Conservation (phyloP, 2,329 filamentous ascomycete genomes). For the Talaromyces verruculosus region DNA sequence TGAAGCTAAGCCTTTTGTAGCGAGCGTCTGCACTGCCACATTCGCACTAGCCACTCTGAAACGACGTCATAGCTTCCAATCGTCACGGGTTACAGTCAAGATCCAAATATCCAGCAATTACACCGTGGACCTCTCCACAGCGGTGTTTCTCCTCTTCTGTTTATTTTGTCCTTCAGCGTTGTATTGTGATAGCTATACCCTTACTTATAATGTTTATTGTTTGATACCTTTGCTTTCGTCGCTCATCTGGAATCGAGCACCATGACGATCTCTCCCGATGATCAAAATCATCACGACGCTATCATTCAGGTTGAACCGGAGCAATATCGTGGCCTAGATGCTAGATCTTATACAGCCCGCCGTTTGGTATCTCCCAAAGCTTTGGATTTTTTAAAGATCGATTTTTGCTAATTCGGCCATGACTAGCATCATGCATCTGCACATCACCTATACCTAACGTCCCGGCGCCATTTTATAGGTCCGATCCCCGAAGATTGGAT, state of each 20-base stretch:
- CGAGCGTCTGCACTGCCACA: slow-evolving; percentile 19
- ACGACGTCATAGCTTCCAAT: slow-evolving; percentile 34
- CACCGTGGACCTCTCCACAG: neutral
- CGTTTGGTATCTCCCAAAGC: slow-evolving; percentile 47
- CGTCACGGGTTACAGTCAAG: neutral
- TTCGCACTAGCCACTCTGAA: slow-evolving; percentile 1
- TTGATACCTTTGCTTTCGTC: neutral
- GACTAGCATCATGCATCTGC: slow-evolving; percentile 60
- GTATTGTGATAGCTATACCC: neutral
- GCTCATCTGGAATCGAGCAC: slow-evolving; percentile 14
- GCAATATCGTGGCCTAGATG: slow-evolving; percentile 41
- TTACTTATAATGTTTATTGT: neutral
- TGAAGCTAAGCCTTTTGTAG: neutral
- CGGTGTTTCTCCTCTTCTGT: neutral
- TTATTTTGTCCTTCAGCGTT: neutral
- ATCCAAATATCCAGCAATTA: neutral
- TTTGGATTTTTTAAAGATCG: slow-evolving; percentile 22
- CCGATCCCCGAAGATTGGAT: slow-evolving; percentile 66
- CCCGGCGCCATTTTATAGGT: slow-evolving; percentile 63
- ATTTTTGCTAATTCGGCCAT: slow-evolving; percentile 8
- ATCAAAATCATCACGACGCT: slow-evolving; percentile 10
- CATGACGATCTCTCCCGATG: slow-evolving; percentile 17
- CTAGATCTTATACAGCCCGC: slow-evolving; percentile 55
- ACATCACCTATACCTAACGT: slow-evolving; percentile 62
- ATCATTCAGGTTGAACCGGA: slow-evolving; percentile 23